Conservation (phyloP, 1,284 basidiomycete species). For the Ceratobasidium sp. region DNA sequence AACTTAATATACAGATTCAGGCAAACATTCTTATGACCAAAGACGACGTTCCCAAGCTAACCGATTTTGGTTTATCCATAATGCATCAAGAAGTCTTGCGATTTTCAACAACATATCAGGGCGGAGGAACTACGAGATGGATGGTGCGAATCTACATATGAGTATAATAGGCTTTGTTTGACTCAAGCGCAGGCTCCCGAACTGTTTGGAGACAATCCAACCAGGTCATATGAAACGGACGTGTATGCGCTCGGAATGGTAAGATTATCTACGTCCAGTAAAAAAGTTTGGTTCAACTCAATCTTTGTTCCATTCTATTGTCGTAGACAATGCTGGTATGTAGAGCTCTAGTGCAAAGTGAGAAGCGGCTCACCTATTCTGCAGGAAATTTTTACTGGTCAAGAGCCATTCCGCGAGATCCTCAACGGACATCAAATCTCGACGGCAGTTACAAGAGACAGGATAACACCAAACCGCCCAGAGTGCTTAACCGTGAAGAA, state of each 20-base stretch:
- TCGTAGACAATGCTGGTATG: not conserved
- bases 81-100: not conserved
- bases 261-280: no score
- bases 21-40: slow-evolving; percentile 7
- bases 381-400: not conserved
- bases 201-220: not conserved
- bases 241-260: slow-evolving; percentile 34
- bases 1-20: not conserved
- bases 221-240: slow-evolving; percentile 6
- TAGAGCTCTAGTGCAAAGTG: not conserved
- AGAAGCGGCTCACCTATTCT: no score
- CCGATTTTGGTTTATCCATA: slow-evolving; percentile 15
- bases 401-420: not conserved
- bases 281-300: not conserved
- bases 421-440: not conserved
- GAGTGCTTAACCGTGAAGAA: not conserved
- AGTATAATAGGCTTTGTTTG: not conserved
- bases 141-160: slow-evolving; percentile 3
- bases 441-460: not conserved
- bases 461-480: not conserved
- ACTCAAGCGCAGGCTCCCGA: not conserved
- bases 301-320: not conserved
- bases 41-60: slow-evolving; percentile 7
- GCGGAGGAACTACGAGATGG: slow-evolving; percentile 15
- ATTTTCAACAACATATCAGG: slow-evolving; percentile 3